phyloP scores from a whole-genome alignment of 2,329 filamentous ascomycete genomes.

The Bimuria novae-zelandiae region DNA sequence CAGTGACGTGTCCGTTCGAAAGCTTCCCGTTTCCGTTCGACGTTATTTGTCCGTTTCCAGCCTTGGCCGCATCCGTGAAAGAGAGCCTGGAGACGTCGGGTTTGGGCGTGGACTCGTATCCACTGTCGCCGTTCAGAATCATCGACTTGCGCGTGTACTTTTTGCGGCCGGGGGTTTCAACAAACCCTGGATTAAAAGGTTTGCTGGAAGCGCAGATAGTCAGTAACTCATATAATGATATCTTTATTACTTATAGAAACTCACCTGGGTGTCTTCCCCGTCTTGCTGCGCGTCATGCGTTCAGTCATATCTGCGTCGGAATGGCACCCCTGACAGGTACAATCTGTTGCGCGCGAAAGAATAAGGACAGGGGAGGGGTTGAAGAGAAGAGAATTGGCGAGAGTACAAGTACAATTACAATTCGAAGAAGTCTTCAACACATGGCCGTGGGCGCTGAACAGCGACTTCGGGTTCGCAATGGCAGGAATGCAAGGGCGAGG shows the following conservation, averaged over 20 bases:
- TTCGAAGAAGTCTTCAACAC: neutral
- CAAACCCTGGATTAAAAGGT: slow-evolving; percentile 50
- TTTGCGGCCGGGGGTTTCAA: slow-evolving; percentile 54
- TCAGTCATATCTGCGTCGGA: slow-evolving; percentile 36
- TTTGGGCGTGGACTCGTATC: slow-evolving; percentile 44
- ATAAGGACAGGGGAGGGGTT: neutral
- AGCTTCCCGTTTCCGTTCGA: slow-evolving; percentile 1
- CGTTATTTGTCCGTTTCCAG: too few species aligned
- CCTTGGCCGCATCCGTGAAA: slow-evolving; percentile 5
- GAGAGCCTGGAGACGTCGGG: slow-evolving; percentile 29
- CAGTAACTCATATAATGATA: slow-evolving; percentile 17
- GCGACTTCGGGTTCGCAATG: neutral
- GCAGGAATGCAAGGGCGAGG: neutral
- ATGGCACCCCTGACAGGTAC: slow-evolving; percentile 11
- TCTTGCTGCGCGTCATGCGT: slow-evolving; percentile 53
- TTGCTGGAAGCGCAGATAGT: slow-evolving; percentile 46
- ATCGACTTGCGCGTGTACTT: slow-evolving; percentile 51
- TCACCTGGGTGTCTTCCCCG: slow-evolving; percentile 55
- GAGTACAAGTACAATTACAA: slow-evolving; percentile 3
- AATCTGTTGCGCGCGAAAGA: slow-evolving; percentile 1
- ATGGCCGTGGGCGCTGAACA: slow-evolving; percentile 5
- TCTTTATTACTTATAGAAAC: slow-evolving; percentile 12
- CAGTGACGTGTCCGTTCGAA: neutral
- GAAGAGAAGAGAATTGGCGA: neutral
- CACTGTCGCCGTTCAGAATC: slow-evolving; percentile 24